Evolutionary conservation across 257 asterid species (phyloP).

Genomic region (Nemophila menziesii): DNA sequence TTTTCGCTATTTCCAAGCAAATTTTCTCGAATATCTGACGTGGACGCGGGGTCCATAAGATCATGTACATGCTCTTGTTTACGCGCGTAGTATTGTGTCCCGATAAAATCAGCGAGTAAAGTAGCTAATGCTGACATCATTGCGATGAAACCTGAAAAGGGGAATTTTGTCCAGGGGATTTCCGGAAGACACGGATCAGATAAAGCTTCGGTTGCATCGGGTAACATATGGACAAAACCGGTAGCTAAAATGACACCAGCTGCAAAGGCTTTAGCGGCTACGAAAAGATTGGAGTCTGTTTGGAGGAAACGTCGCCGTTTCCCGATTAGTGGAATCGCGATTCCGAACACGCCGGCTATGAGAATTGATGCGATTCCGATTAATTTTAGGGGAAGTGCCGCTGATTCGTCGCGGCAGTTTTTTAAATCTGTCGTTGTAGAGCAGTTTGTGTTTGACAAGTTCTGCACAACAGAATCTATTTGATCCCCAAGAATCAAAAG

Average conservation of each 20-base stretch:
- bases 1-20: conserved; percentile 22
- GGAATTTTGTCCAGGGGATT: conserved; percentile 72
- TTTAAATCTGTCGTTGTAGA: conserved; percentile 21
- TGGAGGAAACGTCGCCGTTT: conserved; percentile 58
- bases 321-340: conserved; percentile 72
- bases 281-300: conserved; percentile 70
- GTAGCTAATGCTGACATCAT: conserved; percentile 93
- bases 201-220: conserved; percentile 61
- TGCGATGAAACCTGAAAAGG: conserved; percentile 88
- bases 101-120: conserved; percentile 67
- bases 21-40: conserved; percentile 39
- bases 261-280: conserved; percentile 82
- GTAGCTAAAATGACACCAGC: conserved; percentile 98
- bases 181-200: conserved; percentile 58
- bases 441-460: conserved; percentile 45
- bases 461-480: conserved; percentile 47
- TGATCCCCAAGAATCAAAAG: conserved; percentile 12
- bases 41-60: conserved; percentile 27
- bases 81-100: conserved; percentile 87
- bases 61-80: conserved; percentile 46
- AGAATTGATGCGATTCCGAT: conserved; percentile 69
- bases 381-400: conserved; percentile 53
- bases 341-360: conserved; percentile 66
- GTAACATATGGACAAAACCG: conserved; percentile 92
- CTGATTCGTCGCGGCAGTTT: conserved; percentile 51